A percentile compares a stretch with the other conserved stretches of the same genome.
Evolutionary conservation across 129 eudicot species (phyloP).

Genomic region (Silybum marianum): DNA sequence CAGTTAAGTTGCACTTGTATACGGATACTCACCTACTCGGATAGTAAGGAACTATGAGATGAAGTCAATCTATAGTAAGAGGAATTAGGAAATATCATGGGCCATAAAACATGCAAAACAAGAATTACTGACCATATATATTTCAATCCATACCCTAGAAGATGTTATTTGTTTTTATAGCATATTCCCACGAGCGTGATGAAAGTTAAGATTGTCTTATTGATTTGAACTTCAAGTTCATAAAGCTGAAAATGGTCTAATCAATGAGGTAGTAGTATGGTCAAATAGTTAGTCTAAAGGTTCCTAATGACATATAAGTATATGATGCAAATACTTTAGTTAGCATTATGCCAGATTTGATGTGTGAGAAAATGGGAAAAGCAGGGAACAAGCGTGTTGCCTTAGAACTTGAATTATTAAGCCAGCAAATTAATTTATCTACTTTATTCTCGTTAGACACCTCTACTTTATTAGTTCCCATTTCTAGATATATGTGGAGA

Average conservation of each 20-base stretch:
- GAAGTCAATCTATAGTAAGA: not conserved
- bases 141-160: too few species aligned
- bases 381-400: not conserved
- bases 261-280: not conserved
- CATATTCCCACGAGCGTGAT: not conserved
- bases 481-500: not conserved
- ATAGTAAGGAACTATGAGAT: not conserved
- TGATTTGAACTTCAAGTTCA: too few species aligned
- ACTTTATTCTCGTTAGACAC: not conserved
- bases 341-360: not conserved
- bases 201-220: not conserved
- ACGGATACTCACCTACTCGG: not conserved
- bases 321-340: not conserved
- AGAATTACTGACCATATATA: too few species aligned
- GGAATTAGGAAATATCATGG: not conserved
- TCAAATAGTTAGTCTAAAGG: slow-evolving; percentile 2
- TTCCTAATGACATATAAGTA: not conserved
- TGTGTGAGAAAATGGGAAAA: not conserved
- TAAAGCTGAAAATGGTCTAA: not conserved
- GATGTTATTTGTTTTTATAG: not conserved
- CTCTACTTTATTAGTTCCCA: not conserved
- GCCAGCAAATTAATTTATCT: not conserved
- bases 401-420: not conserved
- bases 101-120: not conserved
- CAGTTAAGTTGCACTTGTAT: not conserved